Evolutionary conservation across 305 asterid species (phyloP).

Genomic region (Fraxinus dipetala): DNA sequence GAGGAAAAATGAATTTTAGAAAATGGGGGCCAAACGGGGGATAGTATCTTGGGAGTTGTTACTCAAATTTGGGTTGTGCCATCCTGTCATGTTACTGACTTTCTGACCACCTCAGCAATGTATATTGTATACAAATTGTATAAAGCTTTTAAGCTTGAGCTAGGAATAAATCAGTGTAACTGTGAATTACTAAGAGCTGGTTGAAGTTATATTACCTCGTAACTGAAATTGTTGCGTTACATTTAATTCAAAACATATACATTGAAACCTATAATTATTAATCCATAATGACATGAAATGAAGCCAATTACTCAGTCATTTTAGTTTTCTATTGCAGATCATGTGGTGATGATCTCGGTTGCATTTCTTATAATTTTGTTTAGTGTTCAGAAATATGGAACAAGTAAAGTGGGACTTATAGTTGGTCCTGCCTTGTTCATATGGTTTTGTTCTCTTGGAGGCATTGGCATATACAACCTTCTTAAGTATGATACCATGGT

Average conservation of each 20-base stretch:
- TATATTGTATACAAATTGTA: background rate
- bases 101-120: constrained; percentile 13
- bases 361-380: constrained; percentile 86
- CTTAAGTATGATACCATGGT: constrained; percentile 73
- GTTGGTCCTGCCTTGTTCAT: constrained; percentile 97
- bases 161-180: constrained; percentile 12
- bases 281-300: constrained; percentile 21
- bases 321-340: constrained; percentile 67
- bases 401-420: constrained; percentile 94
- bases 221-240: constrained; percentile 12
- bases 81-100: constrained; percentile 10
- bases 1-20: background rate
- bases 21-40: background rate
- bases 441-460: constrained; percentile 97
- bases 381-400: constrained; percentile 96
- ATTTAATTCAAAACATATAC: constrained; percentile 18
- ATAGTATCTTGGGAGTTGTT: constrained; percentile 1
- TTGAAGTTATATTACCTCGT: constrained; percentile 17
- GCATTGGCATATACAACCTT: constrained; percentile 93
- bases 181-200: constrained; percentile 7
- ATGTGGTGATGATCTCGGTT: constrained; percentile 90
- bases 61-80: background rate
- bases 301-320: constrained; percentile 27
- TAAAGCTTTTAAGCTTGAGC: constrained; percentile 13
- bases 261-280: background rate